Evolutionary conservation across 1,284 basidiomycete species (phyloP), one percentile per base, ranked within the genome.

Genomic region (Ceratobasidium sp.): DNA sequence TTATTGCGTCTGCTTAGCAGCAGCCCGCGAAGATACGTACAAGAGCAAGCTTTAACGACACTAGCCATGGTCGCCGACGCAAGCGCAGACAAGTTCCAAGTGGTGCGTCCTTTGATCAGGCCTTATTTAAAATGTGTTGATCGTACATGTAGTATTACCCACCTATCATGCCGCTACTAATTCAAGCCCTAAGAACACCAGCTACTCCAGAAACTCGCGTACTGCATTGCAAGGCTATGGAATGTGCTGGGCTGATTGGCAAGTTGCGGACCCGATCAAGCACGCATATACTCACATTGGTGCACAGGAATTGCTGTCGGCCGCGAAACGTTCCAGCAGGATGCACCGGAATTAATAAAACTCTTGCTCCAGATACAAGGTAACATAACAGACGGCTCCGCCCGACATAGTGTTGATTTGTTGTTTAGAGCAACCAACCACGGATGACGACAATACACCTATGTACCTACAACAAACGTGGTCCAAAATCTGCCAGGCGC

Each of bases 1-100:
- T 81, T 93, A 0, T 78, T 92, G 5, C 85, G 83, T 68, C 78
- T 92, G 8, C 82, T 92, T 35, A 71, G 84, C 84, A 0, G 56
- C 53, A 76, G 68, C 54, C 74, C 78, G 73, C 77, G 38, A 75
- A 77, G 79, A 34, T 94, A 92, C 73, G 89, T 93, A 0, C 91
- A 94, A 75, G 92, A 94, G 76, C 92, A 93, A 75, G 89, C 87
- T 0, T 85, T 95, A 64, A 92, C 91, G 10, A 92, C 90, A 15
- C 78, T 92, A 62, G 91, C 91, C 1, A 92, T 92, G 87, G 89
- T 94, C 1, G 91, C 92, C 0, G 88, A 93, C 75, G 89, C 89
- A 0, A 90, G 90, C 72, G 89, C 91, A 77, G 80, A 79, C 32
- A 73, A 73, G 2, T 80, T 78, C 70, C 45, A 71, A 75, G 75